These are phyloP conservation scores for Apiotrichum veenhuisii DNA, from an alignment of 1,284 basidiomycete species.

Conservation along the genomic window DNA sequence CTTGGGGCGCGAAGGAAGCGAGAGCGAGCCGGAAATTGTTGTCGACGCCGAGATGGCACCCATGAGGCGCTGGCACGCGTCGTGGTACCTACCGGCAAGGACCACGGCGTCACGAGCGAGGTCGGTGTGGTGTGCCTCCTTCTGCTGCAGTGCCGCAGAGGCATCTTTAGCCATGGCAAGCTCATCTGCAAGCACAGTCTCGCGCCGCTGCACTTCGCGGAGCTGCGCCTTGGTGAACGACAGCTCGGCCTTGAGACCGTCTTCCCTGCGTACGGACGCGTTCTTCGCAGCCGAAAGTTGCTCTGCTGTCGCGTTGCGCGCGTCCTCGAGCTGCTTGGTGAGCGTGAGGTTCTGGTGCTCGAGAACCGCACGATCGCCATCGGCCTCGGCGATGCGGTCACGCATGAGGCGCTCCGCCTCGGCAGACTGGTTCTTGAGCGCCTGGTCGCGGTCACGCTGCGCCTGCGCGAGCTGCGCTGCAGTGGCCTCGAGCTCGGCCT, in stretches of 20 bases:
- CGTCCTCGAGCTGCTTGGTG: constrained; percentile 52
- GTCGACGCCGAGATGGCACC: constrained; percentile 41
- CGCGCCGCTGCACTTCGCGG: constrained; percentile 42
- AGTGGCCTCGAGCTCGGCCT: constrained; percentile 44
- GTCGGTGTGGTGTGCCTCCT: constrained; percentile 31
- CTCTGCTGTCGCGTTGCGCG: constrained; percentile 38
- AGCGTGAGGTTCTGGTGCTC: constrained; percentile 80
- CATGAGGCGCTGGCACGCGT: constrained; percentile 38
- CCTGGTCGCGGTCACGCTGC: constrained; percentile 66
- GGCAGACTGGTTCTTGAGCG: constrained; percentile 66
- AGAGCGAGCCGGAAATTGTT: constrained; percentile 41
- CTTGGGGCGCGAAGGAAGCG: constrained; percentile 18
- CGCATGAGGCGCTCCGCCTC: constrained; percentile 80
- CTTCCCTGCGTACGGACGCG: constrained; percentile 39
- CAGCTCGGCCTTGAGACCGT: constrained; percentile 49
- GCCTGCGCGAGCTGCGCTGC: constrained; percentile 63
- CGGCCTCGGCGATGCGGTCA: constrained; percentile 83
- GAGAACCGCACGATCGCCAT: constrained; percentile 82
- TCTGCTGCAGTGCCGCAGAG: constrained; percentile 28
- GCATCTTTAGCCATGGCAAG: constrained; percentile 42
- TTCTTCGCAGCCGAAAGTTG: constrained; percentile 46
- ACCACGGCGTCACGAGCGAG: constrained; percentile 41
- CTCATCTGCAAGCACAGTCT: constrained; percentile 42
- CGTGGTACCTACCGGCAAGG: constrained; percentile 43
- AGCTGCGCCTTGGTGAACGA: constrained; percentile 46